Base-by-base conservation (phyloP, 73 alveolate genomes). In the Paramecium primaurelia region DNA sequence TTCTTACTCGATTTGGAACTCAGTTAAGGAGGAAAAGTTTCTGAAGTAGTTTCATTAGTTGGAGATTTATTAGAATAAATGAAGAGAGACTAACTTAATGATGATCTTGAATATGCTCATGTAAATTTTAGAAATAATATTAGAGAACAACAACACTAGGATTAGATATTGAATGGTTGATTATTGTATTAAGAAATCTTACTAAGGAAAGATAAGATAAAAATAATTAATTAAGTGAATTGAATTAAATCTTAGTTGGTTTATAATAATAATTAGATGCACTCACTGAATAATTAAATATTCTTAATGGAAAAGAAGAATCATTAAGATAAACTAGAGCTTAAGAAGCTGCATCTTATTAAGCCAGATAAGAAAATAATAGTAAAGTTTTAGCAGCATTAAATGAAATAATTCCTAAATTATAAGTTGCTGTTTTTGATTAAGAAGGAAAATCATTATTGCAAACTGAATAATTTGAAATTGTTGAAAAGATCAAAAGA, bases 91-190 rank as follows among this genome's bases (percentile, higher is more conserved):
- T 25, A 80, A 80, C 45, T 80, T 22, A 25, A 80, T 14, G 91
- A 80, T 49, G 91, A 80, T 80, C 75, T 80, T 45, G 91, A 80
- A 45, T 80, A 80, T 80, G 91, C 91, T 7, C 91, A 80, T 36
- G 91, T 80, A 73, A 20, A 12, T 44, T 42, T 45, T 80, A 80
- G 34, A 20, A 32, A 32, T 49, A 49, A 49, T n/a, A 49, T 49
- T 49, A 80, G 91, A 80, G 91, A 80, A 80, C 75, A 40, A 80
- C 91, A 44, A 47, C 91, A 8, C 25, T 80, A 4, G 75, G 75
- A 45, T 80, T 80, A 45, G 91, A 80, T 12, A 80, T 80, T 49
- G 91, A 80, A 80, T 80, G 75, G 71, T 49, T 80, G 47, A 26
- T 25, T 8, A 80, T 80, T 49, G 75, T 80, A 22, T 80, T 80